A percentile compares a stretch with the other conserved stretches of the same genome.
These are phyloP conservation scores for Apiospora kogelbergensis DNA, from an alignment of 2,329 filamentous ascomycete genomes.

Conservation along the genomic window DNA sequence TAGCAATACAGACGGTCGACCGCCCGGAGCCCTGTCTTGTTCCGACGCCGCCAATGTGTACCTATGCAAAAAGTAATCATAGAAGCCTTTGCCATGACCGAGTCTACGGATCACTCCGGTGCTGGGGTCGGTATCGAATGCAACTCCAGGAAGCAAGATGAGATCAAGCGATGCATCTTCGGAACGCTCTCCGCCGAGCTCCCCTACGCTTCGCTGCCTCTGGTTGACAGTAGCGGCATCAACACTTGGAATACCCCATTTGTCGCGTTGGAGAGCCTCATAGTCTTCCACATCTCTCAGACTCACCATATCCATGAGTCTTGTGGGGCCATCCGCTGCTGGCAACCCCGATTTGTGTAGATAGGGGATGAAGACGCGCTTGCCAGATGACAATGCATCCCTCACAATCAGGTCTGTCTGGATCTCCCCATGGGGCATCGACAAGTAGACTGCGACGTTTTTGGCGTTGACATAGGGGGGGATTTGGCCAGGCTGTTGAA, in stretches of 20 bases:
- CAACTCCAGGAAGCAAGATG: constrained; percentile 89
- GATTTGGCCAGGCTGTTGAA: constrained; percentile 65
- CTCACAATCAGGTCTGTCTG: constrained; percentile 81
- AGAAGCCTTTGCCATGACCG: constrained; percentile 95
- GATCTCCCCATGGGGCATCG: constrained; percentile 87
- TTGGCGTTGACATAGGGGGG: constrained; percentile 74
- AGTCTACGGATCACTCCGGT: constrained; percentile 66
- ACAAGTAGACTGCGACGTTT: constrained; percentile 83
- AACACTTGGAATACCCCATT: constrained; percentile 94
- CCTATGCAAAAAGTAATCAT: constrained; percentile 86
- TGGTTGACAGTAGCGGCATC: constrained; percentile 61
- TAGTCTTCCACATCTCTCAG: constrained; percentile 75
- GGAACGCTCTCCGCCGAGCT: constrained; percentile 45
- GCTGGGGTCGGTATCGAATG: constrained; percentile 68
- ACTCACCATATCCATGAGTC: constrained; percentile 93
- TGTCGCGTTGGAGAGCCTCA: constrained; percentile 71
- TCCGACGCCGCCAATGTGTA: constrained; percentile 51
- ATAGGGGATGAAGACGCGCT: constrained; percentile 90
- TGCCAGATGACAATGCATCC: constrained; percentile 74
- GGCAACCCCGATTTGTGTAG: constrained; percentile 63
- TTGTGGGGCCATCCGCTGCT: constrained; percentile 52
- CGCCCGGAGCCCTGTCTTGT: constrained; percentile 32
- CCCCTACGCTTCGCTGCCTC: constrained; percentile 73
- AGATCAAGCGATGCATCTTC: constrained; percentile 66
- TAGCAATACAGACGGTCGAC: constrained; percentile 45